These are phyloP conservation scores for Hanseniaspora jakobsenii DNA, from an alignment of 805 yeast species.

Conservation along the genomic window DNA sequence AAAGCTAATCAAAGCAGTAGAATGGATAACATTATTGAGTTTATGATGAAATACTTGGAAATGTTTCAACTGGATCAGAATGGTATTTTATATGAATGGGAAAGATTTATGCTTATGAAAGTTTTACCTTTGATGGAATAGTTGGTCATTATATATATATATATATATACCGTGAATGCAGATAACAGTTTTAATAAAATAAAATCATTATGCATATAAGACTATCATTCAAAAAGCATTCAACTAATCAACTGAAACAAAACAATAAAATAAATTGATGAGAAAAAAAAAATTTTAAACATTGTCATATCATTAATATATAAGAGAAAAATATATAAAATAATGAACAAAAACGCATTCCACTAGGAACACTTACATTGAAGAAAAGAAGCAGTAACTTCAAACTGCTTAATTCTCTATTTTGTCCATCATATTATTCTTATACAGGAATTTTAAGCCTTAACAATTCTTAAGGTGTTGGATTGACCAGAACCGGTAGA, in stretches of 20 bases:
- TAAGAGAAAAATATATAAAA: no score
- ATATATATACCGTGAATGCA: not conserved
- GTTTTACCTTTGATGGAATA: constrained; percentile 22
- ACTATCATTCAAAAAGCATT: no score
- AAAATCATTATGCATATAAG: no score
- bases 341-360: no score
- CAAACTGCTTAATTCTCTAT: not conserved
- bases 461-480: constrained; percentile 88
- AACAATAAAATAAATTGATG: no score
- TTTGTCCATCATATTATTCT: constrained; percentile 9
- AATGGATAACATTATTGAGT: not conserved
- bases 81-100: constrained; percentile 27
- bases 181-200: not conserved
- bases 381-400: no score
- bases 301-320: no score
- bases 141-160: no score
- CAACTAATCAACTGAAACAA: no score
- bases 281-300: no score
- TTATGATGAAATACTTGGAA: constrained; percentile 2
- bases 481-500: constrained; percentile 98
- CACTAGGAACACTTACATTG: no score
- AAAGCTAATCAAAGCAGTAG: not conserved
- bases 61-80: constrained; percentile 7
- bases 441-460: constrained; percentile 37
- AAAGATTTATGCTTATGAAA: constrained; percentile 20